These are phyloP conservation scores for Ramalina intermedia DNA, from an alignment of 495 filamentous ascomycete species.

Conservation along the genomic window DNA sequence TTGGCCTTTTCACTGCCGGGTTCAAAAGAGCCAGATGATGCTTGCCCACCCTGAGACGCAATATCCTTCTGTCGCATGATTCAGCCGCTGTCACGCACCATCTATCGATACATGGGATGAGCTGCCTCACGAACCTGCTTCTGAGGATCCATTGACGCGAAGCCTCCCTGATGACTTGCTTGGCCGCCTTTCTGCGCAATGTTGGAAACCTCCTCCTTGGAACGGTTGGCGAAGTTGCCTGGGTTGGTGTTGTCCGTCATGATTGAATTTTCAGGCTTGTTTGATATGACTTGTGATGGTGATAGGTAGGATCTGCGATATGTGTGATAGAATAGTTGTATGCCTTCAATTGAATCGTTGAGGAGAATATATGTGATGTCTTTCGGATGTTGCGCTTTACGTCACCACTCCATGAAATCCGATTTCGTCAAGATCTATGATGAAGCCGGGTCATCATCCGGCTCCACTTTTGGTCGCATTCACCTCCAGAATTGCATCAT, in stretches of 20 bases:
- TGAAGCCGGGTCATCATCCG: no score
- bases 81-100: neutral
- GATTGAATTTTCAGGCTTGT: no score
- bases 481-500: no score
- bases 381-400: neutral
- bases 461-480: no score
- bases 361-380: neutral
- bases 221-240: slow-evolving; percentile 49
- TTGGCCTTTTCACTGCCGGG: slow-evolving; percentile 28
- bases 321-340: neutral
- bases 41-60: slow-evolving; percentile 38
- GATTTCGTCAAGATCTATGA: no score
- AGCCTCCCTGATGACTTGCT: slow-evolving; percentile 18
- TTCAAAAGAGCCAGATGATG: slow-evolving; percentile 34
- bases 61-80: slow-evolving; percentile 22
- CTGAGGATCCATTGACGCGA: slow-evolving; percentile 27
- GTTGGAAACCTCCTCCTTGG: slow-evolving; percentile 40
- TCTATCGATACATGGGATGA: slow-evolving; percentile 19
- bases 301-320: neutral
- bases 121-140: slow-evolving; percentile 21
- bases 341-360: neutral
- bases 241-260: slow-evolving; percentile 37
- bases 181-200: slow-evolving; percentile 36
- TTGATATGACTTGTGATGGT: neutral
- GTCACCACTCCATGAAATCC: slow-evolving; percentile 9